Conservation (phyloP, 352 stramenopile species). For the Globisporangium heterothallicum region DNA sequence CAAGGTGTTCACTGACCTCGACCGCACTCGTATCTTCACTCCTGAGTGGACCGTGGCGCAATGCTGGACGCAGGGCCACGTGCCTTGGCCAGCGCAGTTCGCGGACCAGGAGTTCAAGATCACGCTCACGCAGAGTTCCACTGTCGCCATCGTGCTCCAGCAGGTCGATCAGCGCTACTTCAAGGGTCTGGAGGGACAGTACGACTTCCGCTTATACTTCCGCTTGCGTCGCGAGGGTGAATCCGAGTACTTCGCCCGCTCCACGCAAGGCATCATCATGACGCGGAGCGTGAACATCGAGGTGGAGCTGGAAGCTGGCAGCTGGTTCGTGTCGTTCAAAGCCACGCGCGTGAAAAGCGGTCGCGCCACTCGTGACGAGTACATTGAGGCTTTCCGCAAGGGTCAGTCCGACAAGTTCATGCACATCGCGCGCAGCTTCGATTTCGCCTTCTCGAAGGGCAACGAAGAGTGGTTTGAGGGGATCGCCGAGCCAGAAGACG, state of each 20-base stretch:
- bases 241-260: constrained; percentile 23
- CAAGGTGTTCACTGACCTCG: too few relatives aligned
- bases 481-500: constrained; percentile 14
- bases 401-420: constrained; percentile 32
- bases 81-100: constrained; percentile 27
- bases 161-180: constrained; percentile 38
- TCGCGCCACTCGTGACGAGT: constrained; percentile 13
- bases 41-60: constrained; percentile 33
- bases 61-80: constrained; percentile 24
- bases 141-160: constrained; percentile 31
- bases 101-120: constrained; percentile 26
- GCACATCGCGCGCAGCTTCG: constrained; percentile 28
- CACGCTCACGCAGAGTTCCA: constrained; percentile 16
- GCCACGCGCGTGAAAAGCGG: constrained; percentile 17
- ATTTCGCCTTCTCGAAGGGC: constrained; percentile 24
- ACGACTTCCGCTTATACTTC: constrained; percentile 33
- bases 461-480: constrained; percentile 15
- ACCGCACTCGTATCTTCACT: constrained; percentile 35
- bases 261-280: constrained; percentile 20
- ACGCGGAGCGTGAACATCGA: constrained; percentile 33
- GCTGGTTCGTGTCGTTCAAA: constrained; percentile 26
- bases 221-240: constrained; percentile 21
- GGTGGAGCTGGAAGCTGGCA: constrained; percentile 20
- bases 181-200: constrained; percentile 32
- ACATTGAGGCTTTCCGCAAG: constrained; percentile 19